Percentiles rank a stretch among this genome's conserved stretches.
Evolutionary conservation across 805 yeast genomes (phyloP).

Genomic region (Wickerhamiella hasegawae): DNA sequence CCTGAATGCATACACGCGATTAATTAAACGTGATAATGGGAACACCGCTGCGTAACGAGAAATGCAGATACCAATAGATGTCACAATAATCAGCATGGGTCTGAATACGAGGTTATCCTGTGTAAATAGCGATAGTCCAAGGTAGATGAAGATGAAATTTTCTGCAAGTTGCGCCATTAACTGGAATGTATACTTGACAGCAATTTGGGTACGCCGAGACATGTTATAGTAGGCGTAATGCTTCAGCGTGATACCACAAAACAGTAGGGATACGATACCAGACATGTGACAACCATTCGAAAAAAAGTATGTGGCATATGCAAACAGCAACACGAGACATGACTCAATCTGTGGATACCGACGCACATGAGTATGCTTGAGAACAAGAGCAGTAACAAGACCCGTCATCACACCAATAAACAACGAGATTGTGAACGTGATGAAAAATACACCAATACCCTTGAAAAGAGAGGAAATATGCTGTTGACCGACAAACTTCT

Average conservation of each 20-base stretch:
- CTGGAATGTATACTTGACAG: slow-evolving; percentile 89
- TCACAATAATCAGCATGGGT: slow-evolving; percentile 79
- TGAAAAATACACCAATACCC: slow-evolving; percentile 83
- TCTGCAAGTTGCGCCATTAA: slow-evolving; percentile 87
- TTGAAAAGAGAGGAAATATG: slow-evolving; percentile 51
- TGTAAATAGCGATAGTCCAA: slow-evolving; percentile 88
- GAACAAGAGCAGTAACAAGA: slow-evolving; percentile 68
- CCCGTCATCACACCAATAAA: slow-evolving; percentile 83
- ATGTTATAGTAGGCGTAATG: slow-evolving; percentile 95
- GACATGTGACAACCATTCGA: slow-evolving; percentile 99
- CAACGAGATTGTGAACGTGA: slow-evolving; percentile 84
- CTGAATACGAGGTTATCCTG: slow-evolving; percentile 91
- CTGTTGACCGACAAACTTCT: slow-evolving; percentile 68
- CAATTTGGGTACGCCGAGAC: slow-evolving; percentile 94
- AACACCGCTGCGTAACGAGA: slow-evolving; percentile 97
- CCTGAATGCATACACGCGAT: slow-evolving; percentile 56
- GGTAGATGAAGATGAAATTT: slow-evolving; percentile 87
- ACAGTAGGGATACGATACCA: slow-evolving; percentile 85
- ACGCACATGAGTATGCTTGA: slow-evolving; percentile 85
- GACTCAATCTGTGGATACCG: slow-evolving; percentile 96
- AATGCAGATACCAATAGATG: slow-evolving; percentile 78
- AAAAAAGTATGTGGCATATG: slow-evolving; percentile 92
- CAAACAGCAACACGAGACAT: slow-evolving; percentile 74
- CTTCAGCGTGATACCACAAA: slow-evolving; percentile 92
- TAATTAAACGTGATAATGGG: slow-evolving; percentile 74